phyloP scores from a whole-genome alignment of 345 rosid genomes.

The Eucalyptus sideroxylon region DNA sequence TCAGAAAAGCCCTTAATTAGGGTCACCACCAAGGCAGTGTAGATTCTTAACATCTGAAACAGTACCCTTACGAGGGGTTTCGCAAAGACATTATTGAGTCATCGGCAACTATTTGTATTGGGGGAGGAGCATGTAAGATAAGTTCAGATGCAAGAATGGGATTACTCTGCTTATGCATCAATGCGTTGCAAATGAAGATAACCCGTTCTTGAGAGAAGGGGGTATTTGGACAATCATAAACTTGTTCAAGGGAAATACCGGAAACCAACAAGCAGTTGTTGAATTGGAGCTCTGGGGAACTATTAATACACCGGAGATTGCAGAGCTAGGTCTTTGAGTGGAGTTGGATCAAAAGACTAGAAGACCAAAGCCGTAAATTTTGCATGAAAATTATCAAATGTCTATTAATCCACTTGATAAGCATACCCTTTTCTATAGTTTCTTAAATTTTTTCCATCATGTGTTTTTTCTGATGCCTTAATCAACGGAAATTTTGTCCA shows the following conservation, averaged over 20 bases:
- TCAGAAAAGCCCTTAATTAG: no score
- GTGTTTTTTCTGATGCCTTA: no score
- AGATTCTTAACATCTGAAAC: no score
- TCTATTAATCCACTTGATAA: no score
- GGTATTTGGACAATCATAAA: slow-evolving; percentile 67
- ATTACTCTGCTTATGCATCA: slow-evolving; percentile 51
- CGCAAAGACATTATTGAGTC: slow-evolving; percentile 65
- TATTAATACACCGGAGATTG: slow-evolving; percentile 44
- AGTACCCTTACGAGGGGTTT: slow-evolving; percentile 33
- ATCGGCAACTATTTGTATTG: slow-evolving; percentile 55
- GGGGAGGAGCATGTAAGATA: slow-evolving; percentile 52
- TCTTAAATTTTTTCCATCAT: no score
- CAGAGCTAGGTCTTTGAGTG: slow-evolving; percentile 53
- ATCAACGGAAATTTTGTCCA: no score
- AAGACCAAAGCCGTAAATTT: no score
- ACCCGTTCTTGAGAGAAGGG: slow-evolving; percentile 79
- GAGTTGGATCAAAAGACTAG: slow-evolving; percentile 43
- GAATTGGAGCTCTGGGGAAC: slow-evolving; percentile 69
- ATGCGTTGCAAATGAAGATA: slow-evolving; percentile 62
- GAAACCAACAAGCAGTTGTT: slow-evolving; percentile 44
- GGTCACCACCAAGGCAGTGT: no score
- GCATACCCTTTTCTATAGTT: no score
- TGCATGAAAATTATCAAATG: no score
- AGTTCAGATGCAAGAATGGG: slow-evolving; percentile 45
- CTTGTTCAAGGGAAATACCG: slow-evolving; percentile 54